Conservation (phyloP, 176 grass and related monocot species). For the Dendrocalamus sinicus region DNA sequence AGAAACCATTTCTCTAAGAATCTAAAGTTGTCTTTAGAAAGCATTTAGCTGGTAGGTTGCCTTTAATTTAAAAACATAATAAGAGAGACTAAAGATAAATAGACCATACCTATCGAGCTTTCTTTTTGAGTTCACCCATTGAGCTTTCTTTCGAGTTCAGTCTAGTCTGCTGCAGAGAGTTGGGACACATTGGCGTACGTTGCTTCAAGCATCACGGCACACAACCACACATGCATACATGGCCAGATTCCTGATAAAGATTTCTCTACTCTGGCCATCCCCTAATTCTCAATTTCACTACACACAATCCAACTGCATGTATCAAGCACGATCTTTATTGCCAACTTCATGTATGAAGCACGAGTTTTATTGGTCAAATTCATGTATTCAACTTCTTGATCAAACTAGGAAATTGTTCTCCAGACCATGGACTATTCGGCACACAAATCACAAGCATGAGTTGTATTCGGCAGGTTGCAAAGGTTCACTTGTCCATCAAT, state of each 20-base stretch:
- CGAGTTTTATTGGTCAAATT: too few relatives aligned
- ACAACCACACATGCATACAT: not conserved
- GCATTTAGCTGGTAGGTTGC: too few relatives aligned
- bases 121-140: not conserved
- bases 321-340: too few relatives aligned
- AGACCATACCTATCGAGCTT: not conserved
- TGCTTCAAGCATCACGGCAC: slow-evolving; percentile 19
- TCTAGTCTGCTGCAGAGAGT: not conserved
- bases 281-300: not conserved
- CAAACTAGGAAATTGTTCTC: too few relatives aligned
- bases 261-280: not conserved
- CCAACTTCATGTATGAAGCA: too few relatives aligned
- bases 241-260: not conserved
- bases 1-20: too few relatives aligned
- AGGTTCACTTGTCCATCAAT: not conserved
- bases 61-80: too few relatives aligned
- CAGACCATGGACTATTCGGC: too few relatives aligned
- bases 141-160: not conserved
- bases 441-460: not conserved
- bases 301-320: too few relatives aligned
- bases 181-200: not conserved
- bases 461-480: not conserved
- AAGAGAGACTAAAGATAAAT: too few relatives aligned
- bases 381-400: too few relatives aligned
- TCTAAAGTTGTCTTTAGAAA: too few relatives aligned